phyloP scores from a whole-genome alignment of 306 rosid species.

The Mimosa pudica region DNA sequence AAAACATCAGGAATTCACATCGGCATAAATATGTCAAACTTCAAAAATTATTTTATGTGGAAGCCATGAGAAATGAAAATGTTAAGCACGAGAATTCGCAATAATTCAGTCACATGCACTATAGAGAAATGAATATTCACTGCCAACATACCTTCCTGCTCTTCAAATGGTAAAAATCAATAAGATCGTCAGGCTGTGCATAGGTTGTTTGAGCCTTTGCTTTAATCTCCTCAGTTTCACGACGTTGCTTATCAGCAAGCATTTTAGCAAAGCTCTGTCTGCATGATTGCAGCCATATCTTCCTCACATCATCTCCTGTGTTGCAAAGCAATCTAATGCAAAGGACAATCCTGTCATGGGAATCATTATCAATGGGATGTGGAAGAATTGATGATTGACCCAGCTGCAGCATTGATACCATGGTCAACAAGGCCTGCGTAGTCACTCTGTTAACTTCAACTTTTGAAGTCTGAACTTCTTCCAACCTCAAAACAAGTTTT shows the following conservation, averaged over 20 bases:
- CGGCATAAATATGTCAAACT: conserved; percentile 2
- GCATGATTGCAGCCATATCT: conserved; percentile 88
- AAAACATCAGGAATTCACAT: conserved; percentile 13
- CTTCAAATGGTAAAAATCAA: conserved; percentile 96
- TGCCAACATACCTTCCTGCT: conserved; percentile 79
- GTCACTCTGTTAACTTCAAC: conserved; percentile 78
- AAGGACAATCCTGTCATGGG: conserved; percentile 80
- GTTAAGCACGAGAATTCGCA: conserved; percentile 10
- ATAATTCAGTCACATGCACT: neutral
- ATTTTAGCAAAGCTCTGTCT: conserved; percentile 91
- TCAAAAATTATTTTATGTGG: neutral
- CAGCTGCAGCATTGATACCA: conserved; percentile 89
- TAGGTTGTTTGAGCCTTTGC: conserved; percentile 85
- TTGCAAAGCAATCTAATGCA: conserved; percentile 80
- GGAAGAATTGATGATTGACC: conserved; percentile 86
- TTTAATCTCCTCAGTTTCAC: conserved; percentile 82
- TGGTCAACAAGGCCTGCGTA: conserved; percentile 68
- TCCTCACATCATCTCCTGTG: conserved; percentile 74
- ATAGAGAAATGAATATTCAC: conserved; percentile 27
- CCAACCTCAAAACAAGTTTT: conserved; percentile 85
- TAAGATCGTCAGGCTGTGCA: conserved; percentile 98
- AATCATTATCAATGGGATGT: conserved; percentile 90
- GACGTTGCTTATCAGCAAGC: conserved; percentile 92
- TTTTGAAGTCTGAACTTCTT: conserved; percentile 88
- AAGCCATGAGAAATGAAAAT: conserved; percentile 29